A percentile compares a stretch with the other conserved stretches of the same genome.
Evolutionary conservation across 2,329 filamentous ascomycete genomes (phyloP).

Genomic region (Beauveria medogensis): DNA sequence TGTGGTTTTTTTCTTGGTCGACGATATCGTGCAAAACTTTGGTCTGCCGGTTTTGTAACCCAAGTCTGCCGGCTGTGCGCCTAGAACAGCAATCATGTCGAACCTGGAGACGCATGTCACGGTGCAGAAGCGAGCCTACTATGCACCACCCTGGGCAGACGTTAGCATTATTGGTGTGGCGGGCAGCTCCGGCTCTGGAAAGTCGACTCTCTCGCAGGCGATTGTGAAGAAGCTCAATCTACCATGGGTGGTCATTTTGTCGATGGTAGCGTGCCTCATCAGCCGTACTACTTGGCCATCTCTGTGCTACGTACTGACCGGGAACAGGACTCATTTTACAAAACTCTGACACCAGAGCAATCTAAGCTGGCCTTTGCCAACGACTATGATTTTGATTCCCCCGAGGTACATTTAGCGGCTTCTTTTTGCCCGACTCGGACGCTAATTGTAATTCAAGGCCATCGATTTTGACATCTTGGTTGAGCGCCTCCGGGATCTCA

Average conservation of each 20-base stretch:
- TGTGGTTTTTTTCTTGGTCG: neutral
- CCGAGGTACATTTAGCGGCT: conserved; percentile 45
- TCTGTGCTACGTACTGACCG: neutral
- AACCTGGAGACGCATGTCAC: conserved; percentile 35
- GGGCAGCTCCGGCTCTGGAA: conserved; percentile 87
- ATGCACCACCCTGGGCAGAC: conserved; percentile 92
- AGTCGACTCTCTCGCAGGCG: conserved; percentile 86
- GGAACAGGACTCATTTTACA: conserved; percentile 95
- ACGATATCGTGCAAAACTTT: neutral
- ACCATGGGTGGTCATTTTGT: conserved; percentile 96
- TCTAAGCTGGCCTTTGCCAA: conserved; percentile 77
- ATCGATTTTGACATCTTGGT: conserved; percentile 91
- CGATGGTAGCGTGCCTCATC: conserved; percentile 59
- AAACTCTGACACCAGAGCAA: conserved; percentile 71
- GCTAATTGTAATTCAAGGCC: conserved; percentile 37
- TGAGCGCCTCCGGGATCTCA: conserved; percentile 71
- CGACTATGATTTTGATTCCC: conserved; percentile 93
- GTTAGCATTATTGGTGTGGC: conserved; percentile 95
- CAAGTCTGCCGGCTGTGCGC: neutral
- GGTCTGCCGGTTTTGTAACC: neutral
- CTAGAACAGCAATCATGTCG: conserved; percentile 17
- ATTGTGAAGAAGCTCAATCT: conserved; percentile 85
- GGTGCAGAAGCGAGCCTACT: conserved; percentile 58
- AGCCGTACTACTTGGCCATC: neutral
- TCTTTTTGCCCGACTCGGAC: neutral